Evolutionary conservation across 1,139 yeast genomes (phyloP).

Genomic region (Zhuliangozyma parablackwelliae): DNA sequence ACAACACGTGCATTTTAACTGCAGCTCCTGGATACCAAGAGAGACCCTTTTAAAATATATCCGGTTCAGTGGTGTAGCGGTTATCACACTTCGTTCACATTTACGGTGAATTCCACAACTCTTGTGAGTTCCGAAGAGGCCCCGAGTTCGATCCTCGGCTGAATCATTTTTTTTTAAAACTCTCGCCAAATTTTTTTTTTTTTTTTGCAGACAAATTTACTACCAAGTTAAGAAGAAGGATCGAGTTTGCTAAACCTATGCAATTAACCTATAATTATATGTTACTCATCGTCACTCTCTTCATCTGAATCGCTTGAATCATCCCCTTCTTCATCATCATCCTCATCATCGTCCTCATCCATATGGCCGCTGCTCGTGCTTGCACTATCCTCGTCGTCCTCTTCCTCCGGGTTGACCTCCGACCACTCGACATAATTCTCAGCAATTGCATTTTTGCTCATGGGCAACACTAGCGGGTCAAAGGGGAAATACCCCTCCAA

Average conservation of each 20-base stretch:
- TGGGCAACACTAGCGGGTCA: slow-evolving; percentile 79
- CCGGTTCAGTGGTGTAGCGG: slow-evolving; percentile 38
- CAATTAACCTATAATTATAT: slow-evolving; percentile 11
- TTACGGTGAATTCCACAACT: slow-evolving; percentile 5
- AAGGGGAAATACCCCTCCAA: slow-evolving; percentile 92
- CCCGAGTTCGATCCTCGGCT: slow-evolving; percentile 42
- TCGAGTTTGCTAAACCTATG: no score
- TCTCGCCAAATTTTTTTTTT: no score
- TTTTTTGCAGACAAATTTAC: no score
- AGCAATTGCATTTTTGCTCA: slow-evolving; percentile 48
- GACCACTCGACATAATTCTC: slow-evolving; percentile 77
- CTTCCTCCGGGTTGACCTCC: slow-evolving; percentile 41
- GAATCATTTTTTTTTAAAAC: slow-evolving; percentile 20
- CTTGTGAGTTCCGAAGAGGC: slow-evolving; percentile 22
- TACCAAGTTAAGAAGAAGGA: no score
- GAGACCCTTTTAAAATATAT: no score
- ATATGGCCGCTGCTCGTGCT: slow-evolving; percentile 16
- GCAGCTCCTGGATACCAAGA: no score
- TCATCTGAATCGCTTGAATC: slow-evolving; percentile 1
- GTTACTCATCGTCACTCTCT: slow-evolving; percentile 3
- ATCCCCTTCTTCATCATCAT: not conserved
- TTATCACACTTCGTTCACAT: slow-evolving; percentile 36
- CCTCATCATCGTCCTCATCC: slow-evolving; percentile 16
- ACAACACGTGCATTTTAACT: no score
- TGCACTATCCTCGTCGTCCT: slow-evolving; percentile 58